Percentiles rank a stretch among this genome's conserved stretches.
phyloP scores from a whole-genome alignment of 1,139 yeast genomes.

The Protomyces arabidopsidicola region DNA sequence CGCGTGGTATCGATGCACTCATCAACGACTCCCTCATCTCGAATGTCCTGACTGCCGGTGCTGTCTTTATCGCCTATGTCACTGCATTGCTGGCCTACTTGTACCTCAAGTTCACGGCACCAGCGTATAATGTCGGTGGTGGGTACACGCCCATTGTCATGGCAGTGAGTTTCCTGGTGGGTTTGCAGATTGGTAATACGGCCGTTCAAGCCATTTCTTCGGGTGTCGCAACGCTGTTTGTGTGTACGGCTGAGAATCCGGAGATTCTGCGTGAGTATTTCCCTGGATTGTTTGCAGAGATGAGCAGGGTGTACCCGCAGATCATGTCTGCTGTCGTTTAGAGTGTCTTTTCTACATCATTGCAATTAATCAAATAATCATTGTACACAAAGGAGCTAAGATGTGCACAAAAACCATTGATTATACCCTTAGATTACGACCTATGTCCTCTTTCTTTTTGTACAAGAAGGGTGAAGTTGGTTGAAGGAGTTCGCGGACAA shows the following conservation, averaged over 20 bases:
- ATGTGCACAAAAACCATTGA: too few relatives aligned
- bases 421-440: too few relatives aligned
- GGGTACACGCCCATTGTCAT: constrained; percentile 69
- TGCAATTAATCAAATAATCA: too few relatives aligned
- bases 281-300: constrained; percentile 12
- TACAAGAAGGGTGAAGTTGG: too few relatives aligned
- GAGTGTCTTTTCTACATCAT: neutral
- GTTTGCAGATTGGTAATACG: constrained; percentile 71
- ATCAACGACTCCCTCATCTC: constrained; percentile 50
- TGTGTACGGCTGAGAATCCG: constrained; percentile 20
- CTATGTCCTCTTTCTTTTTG: too few relatives aligned
- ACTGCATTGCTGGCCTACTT: constrained; percentile 66
- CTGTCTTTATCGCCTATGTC: constrained; percentile 64
- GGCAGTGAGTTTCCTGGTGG: constrained; percentile 70
- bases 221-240: constrained; percentile 77
- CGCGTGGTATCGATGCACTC: constrained; percentile 80
- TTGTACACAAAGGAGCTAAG: too few relatives aligned
- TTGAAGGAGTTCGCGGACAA: too few relatives aligned
- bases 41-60: constrained; percentile 46
- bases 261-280: constrained; percentile 14
- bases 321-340: neutral
- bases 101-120: constrained; percentile 67
- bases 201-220: constrained; percentile 69
- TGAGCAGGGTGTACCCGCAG: constrained; percentile 8
- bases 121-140: constrained; percentile 63